phyloP scores from a whole-genome alignment of 805 yeast genomes.

The Kluyveromyces wickerhamii region DNA sequence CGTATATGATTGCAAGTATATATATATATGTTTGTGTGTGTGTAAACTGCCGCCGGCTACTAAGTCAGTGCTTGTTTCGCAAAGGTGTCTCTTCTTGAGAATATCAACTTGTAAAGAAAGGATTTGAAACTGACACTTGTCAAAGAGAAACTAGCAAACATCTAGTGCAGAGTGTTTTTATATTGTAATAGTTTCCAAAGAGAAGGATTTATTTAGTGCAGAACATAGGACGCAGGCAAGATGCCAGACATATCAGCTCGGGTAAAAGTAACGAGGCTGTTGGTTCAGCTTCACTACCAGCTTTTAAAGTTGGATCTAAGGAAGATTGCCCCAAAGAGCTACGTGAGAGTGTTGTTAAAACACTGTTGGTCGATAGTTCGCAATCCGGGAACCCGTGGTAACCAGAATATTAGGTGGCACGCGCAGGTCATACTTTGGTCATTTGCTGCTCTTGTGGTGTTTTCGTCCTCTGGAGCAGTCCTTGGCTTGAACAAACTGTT shows the following conservation, averaged over 20 bases:
- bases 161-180: too few species aligned
- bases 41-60: too few species aligned
- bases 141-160: too few species aligned
- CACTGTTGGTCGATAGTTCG: constrained; percentile 1
- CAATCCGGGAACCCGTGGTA: background rate
- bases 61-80: too few species aligned
- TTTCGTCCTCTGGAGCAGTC: background rate
- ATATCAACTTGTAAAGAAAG: too few species aligned
- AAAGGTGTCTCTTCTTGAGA: too few species aligned
- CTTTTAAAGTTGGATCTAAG: constrained; percentile 1
- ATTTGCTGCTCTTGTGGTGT: background rate
- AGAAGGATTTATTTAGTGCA: too few species aligned
- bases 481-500: background rate
- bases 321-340: background rate
- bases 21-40: too few species aligned
- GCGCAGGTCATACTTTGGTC: constrained; percentile 2
- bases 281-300: constrained; percentile 1
- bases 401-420: background rate
- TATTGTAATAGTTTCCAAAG: too few species aligned
- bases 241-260: constrained; percentile 5
- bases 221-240: too few species aligned
- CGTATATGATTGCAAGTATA: too few species aligned
- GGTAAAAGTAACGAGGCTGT: background rate
- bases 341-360: background rate
- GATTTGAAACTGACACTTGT: too few species aligned